Evolutionary conservation across 495 filamentous ascomycete genomes (phyloP).

Genomic region (Copromyces sp.): DNA sequence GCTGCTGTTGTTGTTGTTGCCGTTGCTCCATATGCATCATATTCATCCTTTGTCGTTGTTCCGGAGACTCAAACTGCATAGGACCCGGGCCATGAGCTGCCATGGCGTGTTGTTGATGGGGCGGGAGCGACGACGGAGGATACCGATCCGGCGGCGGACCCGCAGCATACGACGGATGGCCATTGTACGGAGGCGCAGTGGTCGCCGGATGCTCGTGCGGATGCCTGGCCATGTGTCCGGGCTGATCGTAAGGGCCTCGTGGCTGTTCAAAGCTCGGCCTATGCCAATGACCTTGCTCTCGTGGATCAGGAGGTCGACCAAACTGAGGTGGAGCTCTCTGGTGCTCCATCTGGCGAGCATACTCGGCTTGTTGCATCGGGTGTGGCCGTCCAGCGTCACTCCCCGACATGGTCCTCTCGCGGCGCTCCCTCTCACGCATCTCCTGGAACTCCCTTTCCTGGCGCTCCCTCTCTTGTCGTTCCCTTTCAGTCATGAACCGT

Average conservation of each 20-base stretch:
- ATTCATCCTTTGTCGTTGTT: conserved; percentile 28
- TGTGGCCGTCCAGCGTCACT: conserved; percentile 19
- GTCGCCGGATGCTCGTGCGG: conserved; percentile 31
- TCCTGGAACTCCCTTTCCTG: conserved; percentile 16
- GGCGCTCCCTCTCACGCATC: conserved; percentile 15
- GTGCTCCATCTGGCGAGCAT: conserved; percentile 24
- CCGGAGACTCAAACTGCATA: conserved; percentile 39
- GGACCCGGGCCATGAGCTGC: conserved; percentile 27
- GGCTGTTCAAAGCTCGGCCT: conserved; percentile 31
- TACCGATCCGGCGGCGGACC: conserved; percentile 38
- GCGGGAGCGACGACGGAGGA: conserved; percentile 30
- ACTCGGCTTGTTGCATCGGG: conserved; percentile 19
- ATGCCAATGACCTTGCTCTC: conserved; percentile 35
- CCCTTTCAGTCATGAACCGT: conserved; percentile 25
- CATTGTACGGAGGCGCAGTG: conserved; percentile 30
- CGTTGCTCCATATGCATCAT: conserved; percentile 21
- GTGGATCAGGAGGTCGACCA: conserved; percentile 30
- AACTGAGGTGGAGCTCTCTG: conserved; percentile 22
- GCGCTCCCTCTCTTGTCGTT: conserved; percentile 28
- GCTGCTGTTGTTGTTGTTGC: conserved; percentile 14
- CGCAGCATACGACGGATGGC: conserved; percentile 37
- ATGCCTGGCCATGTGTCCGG: conserved; percentile 28
- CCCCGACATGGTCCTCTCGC: conserved; percentile 31
- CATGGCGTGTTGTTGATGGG: conserved; percentile 28
- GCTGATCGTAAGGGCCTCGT: conserved; percentile 30